A percentile compares a stretch with the other conserved stretches of the same genome.
phyloP scores from a whole-genome alignment of 202 grass and related monocot genomes.

The Setaria viridis region DNA sequence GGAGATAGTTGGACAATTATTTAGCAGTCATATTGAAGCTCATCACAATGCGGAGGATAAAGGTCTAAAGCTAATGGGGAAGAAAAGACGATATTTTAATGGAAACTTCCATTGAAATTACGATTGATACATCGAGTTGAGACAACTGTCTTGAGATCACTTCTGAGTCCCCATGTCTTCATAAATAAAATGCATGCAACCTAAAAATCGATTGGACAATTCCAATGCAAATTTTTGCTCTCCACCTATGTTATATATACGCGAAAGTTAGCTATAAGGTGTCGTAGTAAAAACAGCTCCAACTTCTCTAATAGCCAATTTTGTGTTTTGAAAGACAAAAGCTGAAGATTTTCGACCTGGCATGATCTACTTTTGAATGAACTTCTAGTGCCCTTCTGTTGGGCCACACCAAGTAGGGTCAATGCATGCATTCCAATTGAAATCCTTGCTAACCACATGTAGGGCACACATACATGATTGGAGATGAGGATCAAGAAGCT shows the following conservation, averaged over 20 bases:
- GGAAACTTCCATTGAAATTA: no score
- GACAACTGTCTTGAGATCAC: no score
- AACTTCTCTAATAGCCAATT: no score
- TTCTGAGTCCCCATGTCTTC: background rate
- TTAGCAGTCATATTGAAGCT: background rate
- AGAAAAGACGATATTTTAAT: background rate
- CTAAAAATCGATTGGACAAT: background rate
- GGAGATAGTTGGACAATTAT: background rate
- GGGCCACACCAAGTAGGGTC: background rate
- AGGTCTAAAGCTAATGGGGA: background rate
- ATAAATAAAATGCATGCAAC: background rate
- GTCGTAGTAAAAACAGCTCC: background rate
- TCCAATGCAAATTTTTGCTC: background rate
- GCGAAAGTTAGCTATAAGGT: no score
- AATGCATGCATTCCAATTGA: background rate
- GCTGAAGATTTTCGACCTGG: background rate
- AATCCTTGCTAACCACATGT: background rate
- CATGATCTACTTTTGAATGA: background rate
- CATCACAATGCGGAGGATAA: background rate
- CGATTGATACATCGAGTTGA: no score
- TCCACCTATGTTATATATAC: background rate
- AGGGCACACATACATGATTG: conserved; percentile 10
- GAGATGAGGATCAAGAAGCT: background rate
- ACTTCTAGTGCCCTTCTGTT: background rate
- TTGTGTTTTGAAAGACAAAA: no score